Evolutionary conservation across 2,329 filamentous ascomycete species (phyloP).

Genomic region (Ramularia collo-cygni): DNA sequence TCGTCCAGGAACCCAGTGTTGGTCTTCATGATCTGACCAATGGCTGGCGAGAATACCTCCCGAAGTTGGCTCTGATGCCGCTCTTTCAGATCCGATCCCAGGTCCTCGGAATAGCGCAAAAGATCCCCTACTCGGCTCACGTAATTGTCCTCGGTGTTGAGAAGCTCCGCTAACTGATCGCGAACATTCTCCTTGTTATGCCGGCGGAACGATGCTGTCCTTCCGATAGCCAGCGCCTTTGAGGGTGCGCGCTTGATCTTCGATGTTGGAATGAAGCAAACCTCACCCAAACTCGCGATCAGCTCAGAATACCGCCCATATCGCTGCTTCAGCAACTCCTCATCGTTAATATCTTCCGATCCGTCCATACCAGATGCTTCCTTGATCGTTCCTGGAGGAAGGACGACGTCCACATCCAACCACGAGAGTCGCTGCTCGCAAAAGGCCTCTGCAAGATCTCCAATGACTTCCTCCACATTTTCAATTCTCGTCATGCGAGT

Average conservation of each 20-base stretch:
- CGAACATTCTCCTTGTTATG: slow-evolving; percentile 79
- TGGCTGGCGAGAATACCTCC: slow-evolving; percentile 73
- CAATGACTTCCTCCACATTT: slow-evolving; percentile 64
- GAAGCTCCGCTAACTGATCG: slow-evolving; percentile 80
- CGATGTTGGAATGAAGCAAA: slow-evolving; percentile 79
- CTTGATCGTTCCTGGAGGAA: slow-evolving; percentile 67
- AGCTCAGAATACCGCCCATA: slow-evolving; percentile 74
- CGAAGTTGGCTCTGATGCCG: slow-evolving; percentile 46
- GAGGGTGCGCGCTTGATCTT: slow-evolving; percentile 80
- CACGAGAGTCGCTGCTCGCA: slow-evolving; percentile 77
- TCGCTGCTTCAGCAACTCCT: slow-evolving; percentile 47
- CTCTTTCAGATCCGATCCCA: slow-evolving; percentile 69
- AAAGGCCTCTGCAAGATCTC: slow-evolving; percentile 66
- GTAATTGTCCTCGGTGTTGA: slow-evolving; percentile 92
- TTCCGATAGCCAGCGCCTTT: slow-evolving; percentile 71
- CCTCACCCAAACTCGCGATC: slow-evolving; percentile 72
- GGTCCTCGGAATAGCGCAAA: slow-evolving; percentile 70
- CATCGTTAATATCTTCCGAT: slow-evolving; percentile 25
- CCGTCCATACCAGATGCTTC: slow-evolving; percentile 20
- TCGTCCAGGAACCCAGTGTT: slow-evolving; percentile 76
- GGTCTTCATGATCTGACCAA: slow-evolving; percentile 72
- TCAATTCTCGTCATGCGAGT: slow-evolving; percentile 78
- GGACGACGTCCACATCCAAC: slow-evolving; percentile 78
- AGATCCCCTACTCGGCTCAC: slow-evolving; percentile 64
- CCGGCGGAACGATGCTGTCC: slow-evolving; percentile 68